Conservation (phyloP, 225 moss, liverwort and hornwort species). For the Takakia lepidozioides region DNA sequence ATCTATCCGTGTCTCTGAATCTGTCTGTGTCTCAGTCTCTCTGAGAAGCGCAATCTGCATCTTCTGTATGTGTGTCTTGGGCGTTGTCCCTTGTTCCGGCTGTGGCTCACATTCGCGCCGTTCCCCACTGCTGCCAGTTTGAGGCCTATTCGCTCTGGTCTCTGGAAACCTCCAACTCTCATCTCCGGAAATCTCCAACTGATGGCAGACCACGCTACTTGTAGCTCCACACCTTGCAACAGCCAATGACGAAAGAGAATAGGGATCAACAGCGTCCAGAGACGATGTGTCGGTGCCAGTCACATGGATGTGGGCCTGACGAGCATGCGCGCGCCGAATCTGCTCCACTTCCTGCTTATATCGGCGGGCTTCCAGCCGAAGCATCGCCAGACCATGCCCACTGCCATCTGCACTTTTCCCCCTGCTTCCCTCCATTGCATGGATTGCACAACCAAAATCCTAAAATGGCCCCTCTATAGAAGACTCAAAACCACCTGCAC, state of each 20-base stretch:
- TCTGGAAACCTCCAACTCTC: slow-evolving; percentile 27
- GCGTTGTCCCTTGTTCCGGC: slow-evolving; percentile 19
- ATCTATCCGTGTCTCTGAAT: slow-evolving; percentile 2
- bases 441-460: no score
- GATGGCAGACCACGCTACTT: no score
- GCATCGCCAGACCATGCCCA: slow-evolving; percentile 44
- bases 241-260: not conserved
- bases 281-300: slow-evolving; percentile 10
- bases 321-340: slow-evolving; percentile 26
- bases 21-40: slow-evolving; percentile 29
- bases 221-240: slow-evolving; percentile 3
- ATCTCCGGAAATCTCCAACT: slow-evolving; percentile 3
- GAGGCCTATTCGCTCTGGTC: slow-evolving; percentile 10
- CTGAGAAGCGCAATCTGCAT: slow-evolving; percentile 8
- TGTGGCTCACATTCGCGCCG: slow-evolving; percentile 10
- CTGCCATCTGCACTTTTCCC: slow-evolving; percentile 32
- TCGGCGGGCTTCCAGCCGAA: slow-evolving; percentile 54
- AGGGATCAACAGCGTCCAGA: slow-evolving; percentile 1
- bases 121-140: slow-evolving; percentile 24
- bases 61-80: slow-evolving; percentile 40
- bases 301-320: slow-evolving; percentile 13
- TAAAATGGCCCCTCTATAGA: no score
- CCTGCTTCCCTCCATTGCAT: no score
- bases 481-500: no score
- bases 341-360: slow-evolving; percentile 43